phyloP scores from a whole-genome alignment of 202 grass and related monocot genomes.

The Zizania palustris region DNA sequence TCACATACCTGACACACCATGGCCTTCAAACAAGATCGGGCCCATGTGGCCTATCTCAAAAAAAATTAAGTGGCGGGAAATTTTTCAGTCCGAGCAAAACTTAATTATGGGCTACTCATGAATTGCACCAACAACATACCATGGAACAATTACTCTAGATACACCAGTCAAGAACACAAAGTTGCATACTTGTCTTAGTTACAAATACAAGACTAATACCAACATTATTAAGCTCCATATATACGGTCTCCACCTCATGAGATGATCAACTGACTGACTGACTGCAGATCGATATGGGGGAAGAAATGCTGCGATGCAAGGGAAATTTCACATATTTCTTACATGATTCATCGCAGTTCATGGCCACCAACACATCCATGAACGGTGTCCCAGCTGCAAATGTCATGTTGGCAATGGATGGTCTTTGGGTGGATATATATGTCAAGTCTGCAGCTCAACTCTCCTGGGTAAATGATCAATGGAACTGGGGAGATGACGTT shows the following conservation, averaged over 20 bases:
- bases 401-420: not conserved
- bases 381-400: conserved; percentile 4
- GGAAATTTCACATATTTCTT: not conserved
- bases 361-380: not conserved
- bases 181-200: not conserved
- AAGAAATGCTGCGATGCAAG: conserved; percentile 5
- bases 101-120: too few relatives aligned
- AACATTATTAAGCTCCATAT: not conserved
- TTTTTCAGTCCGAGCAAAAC: too few relatives aligned
- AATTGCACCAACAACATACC: not conserved
- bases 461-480: conserved; percentile 40
- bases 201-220: conserved; percentile 29
- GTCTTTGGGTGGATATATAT: not conserved
- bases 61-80: too few relatives aligned
- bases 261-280: not conserved
- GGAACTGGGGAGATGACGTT: conserved; percentile 33
- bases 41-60: too few relatives aligned
- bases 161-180: not conserved
- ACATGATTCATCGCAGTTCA: not conserved
- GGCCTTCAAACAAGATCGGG: too few relatives aligned
- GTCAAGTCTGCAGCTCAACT: conserved; percentile 46
- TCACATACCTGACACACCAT: too few relatives aligned
- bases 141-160: not conserved
- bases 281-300: not conserved
- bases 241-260: not conserved